These are phyloP conservation scores for Glycine latifolia DNA, from an alignment of 306 rosid species.

Conservation along the genomic window DNA sequence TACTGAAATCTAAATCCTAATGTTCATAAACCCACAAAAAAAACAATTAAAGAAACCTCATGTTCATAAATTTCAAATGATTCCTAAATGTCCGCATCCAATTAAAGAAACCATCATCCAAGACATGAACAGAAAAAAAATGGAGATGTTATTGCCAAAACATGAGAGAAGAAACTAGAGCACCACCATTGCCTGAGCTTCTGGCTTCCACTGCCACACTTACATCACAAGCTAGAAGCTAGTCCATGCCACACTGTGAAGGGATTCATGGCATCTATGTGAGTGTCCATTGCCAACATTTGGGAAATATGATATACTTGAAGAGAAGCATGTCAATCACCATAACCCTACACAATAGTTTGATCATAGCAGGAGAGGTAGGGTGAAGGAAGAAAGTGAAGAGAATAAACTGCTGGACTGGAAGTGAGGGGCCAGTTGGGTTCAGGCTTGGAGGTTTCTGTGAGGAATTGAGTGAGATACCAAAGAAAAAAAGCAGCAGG, in stretches of 20 bases:
- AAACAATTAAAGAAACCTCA: neutral
- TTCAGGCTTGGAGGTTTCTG: neutral
- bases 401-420: neutral
- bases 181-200: neutral
- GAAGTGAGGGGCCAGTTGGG: constrained; percentile 1
- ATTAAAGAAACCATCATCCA: neutral
- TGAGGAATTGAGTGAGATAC: constrained; percentile 14
- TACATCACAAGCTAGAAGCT: neutral
- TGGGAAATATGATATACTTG: neutral
- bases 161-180: constrained; percentile 4
- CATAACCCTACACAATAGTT: neutral
- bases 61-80: neutral
- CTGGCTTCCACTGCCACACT: neutral
- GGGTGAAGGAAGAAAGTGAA: neutral
- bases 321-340: constrained; percentile 13
- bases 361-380: neutral
- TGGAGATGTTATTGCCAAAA: neutral
- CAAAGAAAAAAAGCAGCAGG: neutral
- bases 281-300: neutral
- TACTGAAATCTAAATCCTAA: neutral
- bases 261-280: neutral
- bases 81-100: constrained; percentile 3
- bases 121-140: too few relatives aligned
- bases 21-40: neutral
- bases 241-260: neutral